Base-by-base conservation (phyloP, 1,139 yeast species). In the Spathaspora jeffriesii region DNA sequence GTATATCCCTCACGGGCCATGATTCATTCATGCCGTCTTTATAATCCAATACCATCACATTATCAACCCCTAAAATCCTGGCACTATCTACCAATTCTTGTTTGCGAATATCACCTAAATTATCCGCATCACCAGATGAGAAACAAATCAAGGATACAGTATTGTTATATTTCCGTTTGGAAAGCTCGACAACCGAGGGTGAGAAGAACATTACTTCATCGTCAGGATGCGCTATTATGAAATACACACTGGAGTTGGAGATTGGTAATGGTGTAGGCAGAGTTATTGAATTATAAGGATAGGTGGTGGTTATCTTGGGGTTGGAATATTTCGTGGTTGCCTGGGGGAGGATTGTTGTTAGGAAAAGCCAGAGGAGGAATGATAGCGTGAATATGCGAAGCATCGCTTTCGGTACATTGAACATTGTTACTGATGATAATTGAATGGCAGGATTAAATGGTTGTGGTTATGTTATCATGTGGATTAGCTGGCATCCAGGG, bases 161-260 rank as follows among this genome's bases (percentile, higher is more conserved):
- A 57, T 85, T 85, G 51, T 73, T 65, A 54, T 81, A 71, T 53
- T 71, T 63, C 2, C 71, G 64, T 49, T 83, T 80, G 30, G 70
- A 54, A 47, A 84, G 58, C 53, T 81, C 86, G 9, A 80, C 65
- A 41, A 90, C 59, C 0, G 96, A 76, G 0, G 99, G 99, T 1
- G 92, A 82, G 61, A 93, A 95, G 67, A 95, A 95, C 99, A 95
- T 95, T 48, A 91, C 93, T 66, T 95, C 99, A 63, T 95, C 99
- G 65, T 95, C 99, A 0, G 99, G 99, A 65, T 95, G 99, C 1
- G 97, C 97, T 39, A 91, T 85, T 17, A 93, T 71, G 43, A 88
- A 70, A 53, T 76, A 78, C 1, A 79, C 68, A 34, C 70, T 62
- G 50, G n/a, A n/a, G n/a, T 73, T 64, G 17, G 56, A 62, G 18